Evolutionary conservation across 352 stramenopile genomes (phyloP), one percentile per base, ranked within the genome.

Genomic region (Pythium coloratum): DNA sequence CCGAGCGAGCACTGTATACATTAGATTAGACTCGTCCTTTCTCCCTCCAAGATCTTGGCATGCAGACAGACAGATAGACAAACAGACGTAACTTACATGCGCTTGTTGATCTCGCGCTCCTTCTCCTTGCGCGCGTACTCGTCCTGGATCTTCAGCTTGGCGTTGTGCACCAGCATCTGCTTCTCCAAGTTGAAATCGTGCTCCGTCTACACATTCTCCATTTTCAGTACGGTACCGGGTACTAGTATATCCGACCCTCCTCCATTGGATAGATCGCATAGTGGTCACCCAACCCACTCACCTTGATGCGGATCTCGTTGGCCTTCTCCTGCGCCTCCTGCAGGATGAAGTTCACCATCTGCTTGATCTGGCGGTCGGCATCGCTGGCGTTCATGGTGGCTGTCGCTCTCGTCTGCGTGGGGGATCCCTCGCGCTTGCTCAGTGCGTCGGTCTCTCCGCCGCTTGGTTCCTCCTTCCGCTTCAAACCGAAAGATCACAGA

Each of bases 181-280:
- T 99, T 99, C 82, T 99, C 97, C 73, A 99, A 82, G 82, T 99
- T 99, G 80, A 99, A 99, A 81, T 99, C 97, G 71, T 99, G 95
- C 80, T 99, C 95, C 42, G 97, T 99, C 92, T n/a, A n/a, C n/a
- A n/a, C n/a, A n/a, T n/a, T n/a, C n/a, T n/a, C n/a, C n/a, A n/a
- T n/a, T n/a, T n/a, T n/a, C n/a, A n/a, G n/a, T n/a, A n/a, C n/a
- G n/a, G n/a, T n/a, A n/a, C n/a, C n/a, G n/a, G n/a, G n/a, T n/a
- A n/a, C n/a, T n/a, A n/a, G n/a, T n/a, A n/a, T n/a, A n/a, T n/a
- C n/a, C n/a, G n/a, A n/a, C n/a, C n/a, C n/a, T n/a, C n/a, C n/a
- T n/a, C n/a, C n/a, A n/a, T n/a, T n/a, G n/a, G n/a, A n/a, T n/a
- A n/a, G 12, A 8, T 18, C 68, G 32, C 57, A n/a, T n/a, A n/a